phyloP scores from a whole-genome alignment of 257 asterid species.

The Cruciata laevipes region DNA sequence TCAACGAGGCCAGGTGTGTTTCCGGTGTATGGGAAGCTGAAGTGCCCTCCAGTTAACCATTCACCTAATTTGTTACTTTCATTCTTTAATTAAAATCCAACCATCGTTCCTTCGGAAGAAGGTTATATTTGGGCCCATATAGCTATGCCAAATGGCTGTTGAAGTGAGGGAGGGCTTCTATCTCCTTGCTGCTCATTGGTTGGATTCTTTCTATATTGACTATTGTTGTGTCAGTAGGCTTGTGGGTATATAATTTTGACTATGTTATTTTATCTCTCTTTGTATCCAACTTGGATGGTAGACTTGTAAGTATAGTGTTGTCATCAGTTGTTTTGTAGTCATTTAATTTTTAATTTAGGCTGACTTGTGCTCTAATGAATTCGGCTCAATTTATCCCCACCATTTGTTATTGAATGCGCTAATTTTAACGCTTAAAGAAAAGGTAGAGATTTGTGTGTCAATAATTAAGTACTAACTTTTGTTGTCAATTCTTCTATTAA shows the following conservation, averaged over 20 bases:
- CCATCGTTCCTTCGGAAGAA: neutral
- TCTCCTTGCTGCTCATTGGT: neutral
- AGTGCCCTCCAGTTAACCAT: neutral
- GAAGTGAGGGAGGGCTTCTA: neutral
- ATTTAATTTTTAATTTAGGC: neutral
- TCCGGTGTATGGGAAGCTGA: neutral
- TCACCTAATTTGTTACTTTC: neutral
- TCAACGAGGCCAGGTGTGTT: neutral
- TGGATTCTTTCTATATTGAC: neutral
- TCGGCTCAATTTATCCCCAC: neutral
- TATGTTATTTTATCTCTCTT: neutral
- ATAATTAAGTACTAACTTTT: neutral
- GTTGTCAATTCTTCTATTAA: neutral
- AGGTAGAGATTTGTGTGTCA: neutral
- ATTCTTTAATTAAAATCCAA: neutral
- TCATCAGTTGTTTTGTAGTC: neutral
- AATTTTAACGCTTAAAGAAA: neutral
- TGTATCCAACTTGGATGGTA: neutral
- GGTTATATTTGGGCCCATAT: neutral
- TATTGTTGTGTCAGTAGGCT: neutral
- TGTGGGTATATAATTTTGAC: neutral
- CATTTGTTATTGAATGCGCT: neutral
- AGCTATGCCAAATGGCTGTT: neutral
- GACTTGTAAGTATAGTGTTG: neutral
- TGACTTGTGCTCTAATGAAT: neutral